Evolutionary conservation across 371 early-diverging fungal genomes (phyloP).

Genomic region (Zychaea mexicana): DNA sequence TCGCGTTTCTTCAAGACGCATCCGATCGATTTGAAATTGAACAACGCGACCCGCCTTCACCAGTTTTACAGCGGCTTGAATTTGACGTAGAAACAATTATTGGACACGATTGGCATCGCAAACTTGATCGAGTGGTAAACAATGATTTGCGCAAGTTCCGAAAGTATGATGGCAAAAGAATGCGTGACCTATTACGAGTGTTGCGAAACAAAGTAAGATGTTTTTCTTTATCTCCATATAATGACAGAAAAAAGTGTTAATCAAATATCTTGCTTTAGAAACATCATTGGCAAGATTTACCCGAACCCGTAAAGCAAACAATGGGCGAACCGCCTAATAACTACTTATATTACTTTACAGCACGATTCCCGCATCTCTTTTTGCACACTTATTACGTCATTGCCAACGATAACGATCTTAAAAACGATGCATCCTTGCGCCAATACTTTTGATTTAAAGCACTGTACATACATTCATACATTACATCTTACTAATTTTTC

Average conservation of each 20-base stretch:
- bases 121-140: constrained; percentile 77
- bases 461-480: background rate
- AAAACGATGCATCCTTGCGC: constrained; percentile 65
- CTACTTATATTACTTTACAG: constrained; percentile 86
- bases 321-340: constrained; percentile 91
- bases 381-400: constrained; percentile 74
- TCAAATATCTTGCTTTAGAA: constrained; percentile 50
- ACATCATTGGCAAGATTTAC: constrained; percentile 96
- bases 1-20: constrained; percentile 92
- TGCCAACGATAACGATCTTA: constrained; percentile 52
- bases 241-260: background rate
- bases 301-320: constrained; percentile 69
- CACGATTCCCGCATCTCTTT: constrained; percentile 88
- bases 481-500: background rate
- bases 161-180: constrained; percentile 84
- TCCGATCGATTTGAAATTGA: constrained; percentile 94
- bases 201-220: constrained; percentile 86
- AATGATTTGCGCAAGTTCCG: constrained; percentile 88
- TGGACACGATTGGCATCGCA: constrained; percentile 82
- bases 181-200: constrained; percentile 90
- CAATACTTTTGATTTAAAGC: constrained; percentile 57
- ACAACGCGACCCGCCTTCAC: constrained; percentile 70
- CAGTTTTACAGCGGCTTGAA: constrained; percentile 69
- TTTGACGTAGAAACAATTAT: constrained; percentile 60
- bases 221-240: too few species aligned